Conservation (phyloP, 352 stramenopile species). For the Globisporangium perplexum region DNA sequence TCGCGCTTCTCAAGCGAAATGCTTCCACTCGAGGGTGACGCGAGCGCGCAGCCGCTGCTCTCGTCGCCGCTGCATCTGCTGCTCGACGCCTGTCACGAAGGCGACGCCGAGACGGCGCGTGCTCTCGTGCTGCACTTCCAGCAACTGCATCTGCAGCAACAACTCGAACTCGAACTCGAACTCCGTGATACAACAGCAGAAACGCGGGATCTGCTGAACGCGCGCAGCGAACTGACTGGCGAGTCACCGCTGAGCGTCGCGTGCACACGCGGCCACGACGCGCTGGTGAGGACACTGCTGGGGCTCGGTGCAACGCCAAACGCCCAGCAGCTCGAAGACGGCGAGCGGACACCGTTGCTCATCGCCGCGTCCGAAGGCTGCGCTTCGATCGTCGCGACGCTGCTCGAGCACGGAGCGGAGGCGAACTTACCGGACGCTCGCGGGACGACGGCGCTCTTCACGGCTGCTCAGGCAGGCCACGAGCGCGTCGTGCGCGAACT, state of each 20-base stretch:
- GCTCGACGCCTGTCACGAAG: background rate
- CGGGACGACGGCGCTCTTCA: background rate
- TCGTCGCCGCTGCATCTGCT: background rate
- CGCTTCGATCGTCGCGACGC: background rate
- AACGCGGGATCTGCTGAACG: too few relatives aligned
- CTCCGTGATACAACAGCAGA: too few relatives aligned
- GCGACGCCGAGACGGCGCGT: background rate
- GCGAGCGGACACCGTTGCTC: background rate
- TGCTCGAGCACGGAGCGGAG: background rate
- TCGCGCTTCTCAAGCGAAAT: too few relatives aligned
- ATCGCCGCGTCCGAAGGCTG: background rate
- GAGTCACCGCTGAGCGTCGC: background rate
- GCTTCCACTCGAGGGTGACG: too few relatives aligned
- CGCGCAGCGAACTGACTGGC: background rate
- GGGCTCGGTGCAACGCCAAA: background rate
- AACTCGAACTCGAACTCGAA: too few relatives aligned
- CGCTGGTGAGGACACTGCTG: background rate
- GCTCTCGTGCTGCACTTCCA: background rate
- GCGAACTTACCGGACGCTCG: background rate
- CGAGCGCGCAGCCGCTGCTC: too few relatives aligned
- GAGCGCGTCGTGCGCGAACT: background rate
- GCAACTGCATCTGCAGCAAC: too few relatives aligned
- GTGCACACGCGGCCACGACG: background rate
- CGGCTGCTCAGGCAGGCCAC: background rate
- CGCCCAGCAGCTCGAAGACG: too few relatives aligned